Percentiles rank a stretch among this genome's conserved stretches.
These are phyloP conservation scores for Tolypocladium tropicale DNA, from an alignment of 2,329 filamentous ascomycete genomes.

Conservation along the genomic window DNA sequence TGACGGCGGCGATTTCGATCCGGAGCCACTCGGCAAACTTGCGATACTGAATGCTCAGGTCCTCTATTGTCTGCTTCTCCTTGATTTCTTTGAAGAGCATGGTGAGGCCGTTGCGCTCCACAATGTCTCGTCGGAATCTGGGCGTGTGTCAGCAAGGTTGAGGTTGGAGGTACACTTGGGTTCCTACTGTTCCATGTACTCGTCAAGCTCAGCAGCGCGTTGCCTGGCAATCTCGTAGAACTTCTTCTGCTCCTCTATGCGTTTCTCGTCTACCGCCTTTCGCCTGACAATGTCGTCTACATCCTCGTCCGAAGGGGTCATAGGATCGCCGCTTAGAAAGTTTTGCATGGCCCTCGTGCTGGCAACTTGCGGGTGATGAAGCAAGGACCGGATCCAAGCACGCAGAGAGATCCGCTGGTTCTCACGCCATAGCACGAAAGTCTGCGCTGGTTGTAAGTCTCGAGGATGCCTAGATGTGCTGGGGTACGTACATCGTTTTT, in stretches of 20 bases:
- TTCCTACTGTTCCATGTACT: constrained; percentile 88
- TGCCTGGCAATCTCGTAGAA: constrained; percentile 95
- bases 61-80: constrained; percentile 75
- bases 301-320: constrained; percentile 73
- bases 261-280: constrained; percentile 75
- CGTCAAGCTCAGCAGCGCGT: constrained; percentile 83
- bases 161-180: not conserved
- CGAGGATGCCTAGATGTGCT: not conserved
- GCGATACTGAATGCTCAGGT: constrained; percentile 88
- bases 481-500: constrained; percentile 14
- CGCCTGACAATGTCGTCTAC: constrained; percentile 68
- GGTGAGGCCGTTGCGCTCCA: constrained; percentile 73
- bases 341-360: constrained; percentile 74
- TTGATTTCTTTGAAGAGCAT: constrained; percentile 90
- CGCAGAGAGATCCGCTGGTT: constrained; percentile 83
- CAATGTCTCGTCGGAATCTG: constrained; percentile 55
- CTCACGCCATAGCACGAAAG: constrained; percentile 67
- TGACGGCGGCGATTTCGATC: constrained; percentile 91
- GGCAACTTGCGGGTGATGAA: constrained; percentile 77
- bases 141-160: constrained; percentile 13
- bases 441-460: constrained; percentile 24
- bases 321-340: constrained; percentile 66
- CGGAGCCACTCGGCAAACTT: constrained; percentile 98
- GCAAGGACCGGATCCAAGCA: constrained; percentile 76
- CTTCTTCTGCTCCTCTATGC: constrained; percentile 81